Base-by-base conservation (phyloP, 768 basidiomycete species). In the Dendrothele bispora region DNA sequence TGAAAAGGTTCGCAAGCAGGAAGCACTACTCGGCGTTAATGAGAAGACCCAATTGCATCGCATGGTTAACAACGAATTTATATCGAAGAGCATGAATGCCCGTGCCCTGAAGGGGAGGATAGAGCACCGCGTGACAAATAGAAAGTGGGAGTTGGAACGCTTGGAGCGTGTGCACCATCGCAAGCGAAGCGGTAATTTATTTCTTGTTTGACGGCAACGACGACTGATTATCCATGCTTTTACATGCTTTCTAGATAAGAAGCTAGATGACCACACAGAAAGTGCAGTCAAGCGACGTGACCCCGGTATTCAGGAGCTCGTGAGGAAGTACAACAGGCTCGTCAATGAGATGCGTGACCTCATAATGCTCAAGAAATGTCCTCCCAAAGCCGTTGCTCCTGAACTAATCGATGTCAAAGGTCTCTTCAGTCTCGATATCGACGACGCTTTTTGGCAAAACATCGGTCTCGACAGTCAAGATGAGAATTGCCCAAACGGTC, bases 381-480 rank as follows among this genome's bases (percentile, higher is more conserved):
- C 66, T 2, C 30, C 20, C 2, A 49, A 55, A 22, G 59, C 62
- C 8, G 11, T 57, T 8, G 40, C 49, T 1, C 69, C 67, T 15
- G 34, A 43, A 4, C 40, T 39, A 6, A 65, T 70, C 26, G 46
- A 54, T 1, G 20, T 24, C 8, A 45, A 57, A 12, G 52, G 55
- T 1, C 37, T 72, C 3, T 72, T 61, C 35, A 44, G 47, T 1
- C 54, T 72, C 0, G 67, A 70, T 56, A 63, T 72, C 21, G 67
- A 70, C 56, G 65, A 68, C 49, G 51, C 55, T 17, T 66, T 70
- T 15, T 72, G 69, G 66, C 58, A 67, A 40, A 61, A 68, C 42
- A 17, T 58, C 37, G 65, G 65, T 2, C 52, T 70, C n/a, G n/a
- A n/a, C n/a, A 55, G 51, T 30, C 59, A 65, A 18, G 53, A 61